Evolutionary conservation across 1,139 yeast species (phyloP).

Genomic region (Suhomyces guaymorum): DNA sequence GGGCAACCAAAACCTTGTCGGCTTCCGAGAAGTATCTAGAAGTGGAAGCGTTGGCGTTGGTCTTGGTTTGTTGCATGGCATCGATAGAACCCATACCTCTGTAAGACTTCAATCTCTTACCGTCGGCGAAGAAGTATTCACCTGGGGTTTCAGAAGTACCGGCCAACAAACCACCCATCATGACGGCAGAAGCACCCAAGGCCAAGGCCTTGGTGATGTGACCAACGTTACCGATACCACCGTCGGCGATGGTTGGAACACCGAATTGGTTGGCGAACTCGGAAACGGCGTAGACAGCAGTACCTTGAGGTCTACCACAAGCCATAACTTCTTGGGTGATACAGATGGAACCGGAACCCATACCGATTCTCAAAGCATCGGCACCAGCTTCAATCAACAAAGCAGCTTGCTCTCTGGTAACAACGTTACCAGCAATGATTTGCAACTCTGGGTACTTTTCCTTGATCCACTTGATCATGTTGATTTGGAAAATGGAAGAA

Average conservation of each 20-base stretch:
- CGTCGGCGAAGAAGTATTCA: conserved; percentile 95
- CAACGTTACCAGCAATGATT: conserved; percentile 97
- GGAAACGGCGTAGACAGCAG: conserved; percentile 86
- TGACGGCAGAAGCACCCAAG: conserved; percentile 94
- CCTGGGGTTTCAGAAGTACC: conserved; percentile 99
- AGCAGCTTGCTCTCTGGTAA: conserved; percentile 98
- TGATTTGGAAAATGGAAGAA: conserved; percentile 89
- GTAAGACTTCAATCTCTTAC: conserved; percentile 94
- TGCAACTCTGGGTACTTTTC: conserved; percentile 73
- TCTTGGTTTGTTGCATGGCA: conserved; percentile 94
- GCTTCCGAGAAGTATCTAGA: conserved; percentile 97
- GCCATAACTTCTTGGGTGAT: conserved; percentile 99
- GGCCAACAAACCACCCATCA: conserved; percentile 99
- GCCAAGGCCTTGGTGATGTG: conserved; percentile 97
- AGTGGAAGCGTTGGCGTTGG: conserved; percentile 93
- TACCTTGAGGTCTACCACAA: conserved; percentile 99
- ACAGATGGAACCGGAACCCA: conserved; percentile 99
- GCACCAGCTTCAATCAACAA: conserved; percentile 93
- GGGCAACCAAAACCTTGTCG: conserved; percentile 95
- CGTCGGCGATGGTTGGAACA: conserved; percentile 97
- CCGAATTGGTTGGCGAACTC: conserved; percentile 89
- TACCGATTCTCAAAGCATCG: conserved; percentile 97
- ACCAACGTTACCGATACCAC: conserved; percentile 99
- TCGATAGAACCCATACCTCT: conserved; percentile 99
- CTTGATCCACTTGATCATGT: conserved; percentile 93